Evolutionary conservation across 257 asterid species (phyloP), one percentile per base, ranked within the genome.

Genomic region (Scutellaria baicalensis): DNA sequence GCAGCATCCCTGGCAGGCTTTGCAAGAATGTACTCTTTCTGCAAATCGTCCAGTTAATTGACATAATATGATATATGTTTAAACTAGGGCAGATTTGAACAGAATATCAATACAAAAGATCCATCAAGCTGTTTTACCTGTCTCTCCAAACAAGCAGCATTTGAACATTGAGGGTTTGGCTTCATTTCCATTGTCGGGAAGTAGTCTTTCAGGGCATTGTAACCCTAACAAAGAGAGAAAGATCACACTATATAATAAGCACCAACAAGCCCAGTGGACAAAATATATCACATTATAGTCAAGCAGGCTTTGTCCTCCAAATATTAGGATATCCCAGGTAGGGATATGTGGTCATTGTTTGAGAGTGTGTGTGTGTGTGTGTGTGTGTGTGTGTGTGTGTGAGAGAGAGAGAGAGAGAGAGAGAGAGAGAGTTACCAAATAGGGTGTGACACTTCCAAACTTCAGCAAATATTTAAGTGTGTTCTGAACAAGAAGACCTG

Each of bases 151-250:
- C 99, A 94, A 73, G 96, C 91, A 78, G 96, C 81, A 71, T 94
- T 94, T 48, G 96, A 91, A 75, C 99, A 94, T 69, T 91, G 97
- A 71, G 95, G 86, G 60, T 94, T 94, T 59, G 99, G 99, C 82
- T 91, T 94, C 97, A 94, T 87, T 84, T 86, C 95, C 97, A 94
- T 91, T 9, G 95, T 89, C 47, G 99, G 99, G 70, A 94, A 94
- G 80, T 39, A 94, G 77, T 94, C 99, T 82, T 94, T 94, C 43
- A 94, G 96, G 35, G 99, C 96, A 70, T 91, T 91, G 85, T 94
- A 94, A 56, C 97, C 99, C 99, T 93, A 63, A 81, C 38, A 47
- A 75, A 77, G 79, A 48, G 47, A 52, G 45, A 63, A 36, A 23
- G 59, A 8, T 58, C 48, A 64, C 33, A 38, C 35, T 44, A 17